phyloP scores from a whole-genome alignment of 2,329 filamentous ascomycete species.

The Microsporum canis region DNA sequence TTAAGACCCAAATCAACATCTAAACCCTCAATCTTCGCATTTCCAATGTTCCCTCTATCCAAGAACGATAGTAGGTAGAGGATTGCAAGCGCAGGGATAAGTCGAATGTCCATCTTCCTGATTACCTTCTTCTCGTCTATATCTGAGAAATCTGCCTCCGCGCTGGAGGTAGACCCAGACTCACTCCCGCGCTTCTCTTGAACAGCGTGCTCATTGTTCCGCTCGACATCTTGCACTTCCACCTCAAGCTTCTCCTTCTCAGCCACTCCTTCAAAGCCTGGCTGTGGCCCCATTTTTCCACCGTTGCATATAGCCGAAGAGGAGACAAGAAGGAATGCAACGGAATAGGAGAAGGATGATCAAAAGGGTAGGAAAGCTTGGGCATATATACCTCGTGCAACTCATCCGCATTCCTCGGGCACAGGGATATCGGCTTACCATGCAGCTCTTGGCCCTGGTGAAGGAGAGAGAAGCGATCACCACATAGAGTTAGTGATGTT shows the following conservation, averaged over 20 bases:
- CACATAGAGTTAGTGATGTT: not conserved
- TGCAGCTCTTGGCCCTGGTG: not conserved
- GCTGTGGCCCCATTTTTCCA: not conserved
- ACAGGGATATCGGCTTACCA: not conserved
- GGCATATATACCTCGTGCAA: slow-evolving; percentile 1
- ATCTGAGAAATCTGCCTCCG: slow-evolving; percentile 22
- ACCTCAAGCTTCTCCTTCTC: not conserved
- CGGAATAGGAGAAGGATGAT: not conserved
- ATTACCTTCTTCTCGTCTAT: slow-evolving; percentile 32
- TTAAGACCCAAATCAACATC: slow-evolving; percentile 15
- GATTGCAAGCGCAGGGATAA: slow-evolving; percentile 30
- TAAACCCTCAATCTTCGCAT: slow-evolving; percentile 21
- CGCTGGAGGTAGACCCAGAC: not conserved
- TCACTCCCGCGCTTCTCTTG: not conserved
- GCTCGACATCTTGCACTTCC: not conserved
- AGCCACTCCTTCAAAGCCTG: not conserved
- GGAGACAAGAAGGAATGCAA: not conserved
- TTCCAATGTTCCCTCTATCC: slow-evolving; percentile 22
- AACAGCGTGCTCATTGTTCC: not conserved
- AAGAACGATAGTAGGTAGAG: slow-evolving; percentile 30
- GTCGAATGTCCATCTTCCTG: slow-evolving; percentile 31
- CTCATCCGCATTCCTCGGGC: not conserved
- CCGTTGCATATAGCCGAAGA: not conserved
- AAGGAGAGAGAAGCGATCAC: not conserved
- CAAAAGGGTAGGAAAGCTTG: not conserved